A percentile compares a stretch with the other conserved stretches of the same genome.
Evolutionary conservation across 345 rosid species (phyloP).

Genomic region (Murraya paniculata): DNA sequence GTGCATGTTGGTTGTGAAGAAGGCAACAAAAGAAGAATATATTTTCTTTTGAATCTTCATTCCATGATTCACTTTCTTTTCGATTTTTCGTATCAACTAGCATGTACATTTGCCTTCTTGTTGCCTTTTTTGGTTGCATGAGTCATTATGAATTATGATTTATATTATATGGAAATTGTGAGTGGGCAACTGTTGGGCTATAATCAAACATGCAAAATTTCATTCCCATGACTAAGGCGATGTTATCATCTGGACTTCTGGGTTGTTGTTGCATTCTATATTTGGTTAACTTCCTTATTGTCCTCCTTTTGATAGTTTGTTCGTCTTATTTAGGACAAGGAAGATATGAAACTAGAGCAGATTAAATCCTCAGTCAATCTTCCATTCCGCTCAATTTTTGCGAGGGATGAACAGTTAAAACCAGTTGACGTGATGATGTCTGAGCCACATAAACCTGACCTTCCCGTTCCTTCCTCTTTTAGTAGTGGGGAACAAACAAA

Average conservation of each 20-base stretch:
- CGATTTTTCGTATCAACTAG: not conserved
- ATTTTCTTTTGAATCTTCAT: not conserved
- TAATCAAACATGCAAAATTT: not conserved
- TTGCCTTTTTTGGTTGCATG: not conserved
- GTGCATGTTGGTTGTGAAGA: not conserved
- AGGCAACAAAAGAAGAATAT: not conserved
- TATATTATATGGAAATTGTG: not conserved
- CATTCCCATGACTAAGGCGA: not conserved
- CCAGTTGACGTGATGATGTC: conserved; percentile 36
- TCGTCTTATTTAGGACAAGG: conserved; percentile 43
- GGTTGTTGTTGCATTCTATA: not conserved
- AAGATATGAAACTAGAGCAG: conserved; percentile 54
- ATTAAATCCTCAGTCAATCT: conserved; percentile 57
- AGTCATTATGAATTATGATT: not conserved
- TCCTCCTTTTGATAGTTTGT: not conserved
- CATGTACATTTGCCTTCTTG: not conserved
- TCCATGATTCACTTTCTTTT: not conserved
- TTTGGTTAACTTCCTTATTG: not conserved
- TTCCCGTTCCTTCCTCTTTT: conserved; percentile 44
- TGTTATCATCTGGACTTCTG: not conserved
- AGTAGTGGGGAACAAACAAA: conserved; percentile 28
- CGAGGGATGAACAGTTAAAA: conserved; percentile 28
- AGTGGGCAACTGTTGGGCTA: not conserved
- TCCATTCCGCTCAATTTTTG: conserved; percentile 50
- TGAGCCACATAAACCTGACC: conserved; percentile 50